Base-by-base conservation (phyloP, 2,329 filamentous ascomycete genomes). In the Trichoderma sp. region DNA sequence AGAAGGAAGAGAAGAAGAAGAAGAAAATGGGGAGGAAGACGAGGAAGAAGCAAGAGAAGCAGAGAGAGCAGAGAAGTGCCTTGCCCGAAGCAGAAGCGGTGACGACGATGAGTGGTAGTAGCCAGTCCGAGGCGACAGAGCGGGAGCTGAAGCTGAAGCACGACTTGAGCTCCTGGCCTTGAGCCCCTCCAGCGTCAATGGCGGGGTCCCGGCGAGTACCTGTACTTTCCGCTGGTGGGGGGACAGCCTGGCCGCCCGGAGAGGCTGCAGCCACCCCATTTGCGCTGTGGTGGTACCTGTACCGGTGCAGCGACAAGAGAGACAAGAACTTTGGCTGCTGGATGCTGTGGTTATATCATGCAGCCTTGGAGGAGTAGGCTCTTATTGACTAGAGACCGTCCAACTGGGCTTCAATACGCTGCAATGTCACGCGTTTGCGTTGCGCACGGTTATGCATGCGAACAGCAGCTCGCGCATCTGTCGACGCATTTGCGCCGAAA, bases 221-320 rank as follows among this genome's bases (percentile, higher is more conserved):
- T 39, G 34, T 39, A 39, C 34, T 39, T 39, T 39, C 34, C 12
- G 34, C 34, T 39, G 60, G 60, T 54, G 60, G 60, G 59, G 59
- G 47, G 50, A 55, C 50, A 24, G 30, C 52, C 24, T 57, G 44
- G 45, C 61, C 44, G 52, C 61, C 61, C 54, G 61, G 61, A 64
- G 61, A 57, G 61, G 61, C 61, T 64, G 61, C 61, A 64, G 51
- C 54, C 61, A 57, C 52, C 61, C 51, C 61, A 64, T 64, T 39
- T 14, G 34, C 34, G 6, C 47, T 56, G 3, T 21, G 39, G 0
- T 44, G 52, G 44, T 39, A 39, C 34, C 12, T 5, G 34, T 14
- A 39, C 34, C 3, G 34, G 14, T 39, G 34, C 34, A 39, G 34
- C 10, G 30, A 12, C 30, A 34, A 12, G 9, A 12, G 12, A 39